Evolutionary conservation across 441 rosid genomes (phyloP).

Genomic region (Pelargonium australe): DNA sequence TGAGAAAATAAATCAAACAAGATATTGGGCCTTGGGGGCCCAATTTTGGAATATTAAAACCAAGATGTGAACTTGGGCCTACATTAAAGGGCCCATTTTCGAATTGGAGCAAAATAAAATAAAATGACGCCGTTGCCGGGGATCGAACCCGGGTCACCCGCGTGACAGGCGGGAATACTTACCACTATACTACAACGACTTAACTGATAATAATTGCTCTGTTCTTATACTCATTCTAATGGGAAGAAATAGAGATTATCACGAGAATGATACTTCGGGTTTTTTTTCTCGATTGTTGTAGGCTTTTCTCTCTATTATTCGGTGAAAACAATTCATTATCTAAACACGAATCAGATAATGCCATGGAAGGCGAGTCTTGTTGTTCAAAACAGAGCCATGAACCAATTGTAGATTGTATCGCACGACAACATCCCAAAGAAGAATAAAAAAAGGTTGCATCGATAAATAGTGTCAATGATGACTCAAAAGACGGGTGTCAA

Average conservation of each 20-base stretch:
- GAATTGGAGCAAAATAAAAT: no score
- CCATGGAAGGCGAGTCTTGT: conserved; percentile 25
- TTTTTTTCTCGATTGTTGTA: conserved; percentile 22
- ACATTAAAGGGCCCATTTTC: no score
- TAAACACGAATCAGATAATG: conserved; percentile 25
- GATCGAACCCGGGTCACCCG: conserved; percentile 95
- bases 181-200: conserved; percentile 92
- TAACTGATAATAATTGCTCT: no score
- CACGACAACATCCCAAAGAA: conserved; percentile 20
- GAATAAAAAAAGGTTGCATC: background rate
- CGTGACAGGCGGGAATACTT: conserved; percentile 89
- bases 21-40: no score
- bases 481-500: conserved; percentile 33
- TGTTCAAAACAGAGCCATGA: conserved; percentile 22
- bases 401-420: conserved; percentile 17
- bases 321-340: conserved; percentile 25
- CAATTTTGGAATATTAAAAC: no score
- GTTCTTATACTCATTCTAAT: no score
- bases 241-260: no score
- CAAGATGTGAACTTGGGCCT: no score
- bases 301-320: conserved; percentile 29
- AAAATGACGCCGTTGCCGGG: conserved; percentile 63
- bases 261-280: conserved; percentile 17
- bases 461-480: conserved; percentile 27
- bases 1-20: no score